phyloP scores from a whole-genome alignment of 2,329 filamentous ascomycete genomes.

The Fonsecaea pugnacius region DNA sequence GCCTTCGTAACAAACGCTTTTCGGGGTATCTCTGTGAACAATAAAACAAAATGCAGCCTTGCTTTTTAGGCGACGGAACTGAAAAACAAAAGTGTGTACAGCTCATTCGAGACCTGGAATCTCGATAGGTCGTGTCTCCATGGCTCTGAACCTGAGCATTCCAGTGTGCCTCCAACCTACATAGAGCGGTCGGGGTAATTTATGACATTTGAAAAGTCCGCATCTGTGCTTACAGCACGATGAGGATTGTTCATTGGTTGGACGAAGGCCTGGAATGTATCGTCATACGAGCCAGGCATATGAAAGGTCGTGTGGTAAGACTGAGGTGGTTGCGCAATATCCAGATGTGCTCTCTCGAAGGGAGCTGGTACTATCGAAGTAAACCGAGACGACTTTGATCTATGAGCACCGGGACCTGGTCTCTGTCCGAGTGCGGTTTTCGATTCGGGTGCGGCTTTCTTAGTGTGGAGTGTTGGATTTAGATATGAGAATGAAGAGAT shows the following conservation, averaged over 20 bases:
- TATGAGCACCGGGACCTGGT: background rate
- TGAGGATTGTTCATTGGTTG: background rate
- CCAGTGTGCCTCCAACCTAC: background rate
- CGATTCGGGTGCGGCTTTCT: background rate
- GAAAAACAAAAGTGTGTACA: background rate
- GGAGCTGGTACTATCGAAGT: background rate
- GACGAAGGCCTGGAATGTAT: constrained; percentile 16
- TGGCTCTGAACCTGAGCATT: background rate
- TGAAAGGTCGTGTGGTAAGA: background rate
- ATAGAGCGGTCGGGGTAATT: background rate
- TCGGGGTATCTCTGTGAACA: background rate
- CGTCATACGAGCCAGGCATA: constrained; percentile 14
- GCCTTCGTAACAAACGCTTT: background rate
- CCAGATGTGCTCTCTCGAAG: constrained; percentile 6
- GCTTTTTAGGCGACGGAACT: background rate
- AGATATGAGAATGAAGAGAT: background rate
- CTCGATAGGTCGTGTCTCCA: background rate
- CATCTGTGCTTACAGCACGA: background rate
- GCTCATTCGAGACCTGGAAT: background rate
- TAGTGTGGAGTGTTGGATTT: background rate
- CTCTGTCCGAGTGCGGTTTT: background rate
- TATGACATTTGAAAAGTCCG: background rate
- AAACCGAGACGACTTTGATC: background rate
- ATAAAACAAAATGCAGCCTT: background rate
- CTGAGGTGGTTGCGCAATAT: constrained; percentile 4